These are phyloP conservation scores for Malassezia caprae DNA, from an alignment of 1,284 basidiomycete genomes.

Conservation along the genomic window DNA sequence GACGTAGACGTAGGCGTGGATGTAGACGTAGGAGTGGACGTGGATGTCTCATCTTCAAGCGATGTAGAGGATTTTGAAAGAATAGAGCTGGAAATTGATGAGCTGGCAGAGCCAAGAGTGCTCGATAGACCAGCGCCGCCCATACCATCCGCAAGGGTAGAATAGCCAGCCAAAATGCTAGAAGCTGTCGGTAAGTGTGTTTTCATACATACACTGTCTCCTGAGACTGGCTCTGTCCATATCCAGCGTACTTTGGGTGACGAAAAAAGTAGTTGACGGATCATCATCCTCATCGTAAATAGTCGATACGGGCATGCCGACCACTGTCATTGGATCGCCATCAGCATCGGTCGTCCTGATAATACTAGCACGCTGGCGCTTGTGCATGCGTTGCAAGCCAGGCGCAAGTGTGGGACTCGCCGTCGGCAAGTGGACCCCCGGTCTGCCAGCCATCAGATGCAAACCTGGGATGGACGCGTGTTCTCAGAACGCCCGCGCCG, in stretches of 20 bases:
- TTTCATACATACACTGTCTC: neutral
- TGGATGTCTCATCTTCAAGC: neutral
- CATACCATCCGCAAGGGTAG: neutral
- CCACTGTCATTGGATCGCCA: constrained; percentile 11
- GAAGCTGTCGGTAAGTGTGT: neutral
- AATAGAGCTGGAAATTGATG: neutral
- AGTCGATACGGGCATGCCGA: neutral
- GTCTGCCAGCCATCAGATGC: neutral
- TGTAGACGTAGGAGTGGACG: neutral
- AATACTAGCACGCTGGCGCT: neutral
- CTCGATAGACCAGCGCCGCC: neutral
- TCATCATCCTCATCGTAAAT: constrained; percentile 14
- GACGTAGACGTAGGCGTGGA: no score
- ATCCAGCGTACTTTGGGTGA: constrained; percentile 4
- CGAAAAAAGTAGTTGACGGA: constrained; percentile 2
- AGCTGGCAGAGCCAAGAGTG: neutral
- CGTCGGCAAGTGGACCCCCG: neutral
- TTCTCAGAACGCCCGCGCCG: neutral
- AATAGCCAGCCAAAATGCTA: neutral
- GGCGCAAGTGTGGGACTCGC: neutral
- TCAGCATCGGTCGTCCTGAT: constrained; percentile 13
- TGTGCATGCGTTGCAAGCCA: neutral
- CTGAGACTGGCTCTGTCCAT: neutral
- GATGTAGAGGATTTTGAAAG: neutral
- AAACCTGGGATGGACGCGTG: neutral